Percentiles rank a stretch among this genome's conserved stretches.
These are phyloP conservation scores for Myotisia sp. DNA, from an alignment of 2,329 filamentous ascomycete species.

Conservation along the genomic window DNA sequence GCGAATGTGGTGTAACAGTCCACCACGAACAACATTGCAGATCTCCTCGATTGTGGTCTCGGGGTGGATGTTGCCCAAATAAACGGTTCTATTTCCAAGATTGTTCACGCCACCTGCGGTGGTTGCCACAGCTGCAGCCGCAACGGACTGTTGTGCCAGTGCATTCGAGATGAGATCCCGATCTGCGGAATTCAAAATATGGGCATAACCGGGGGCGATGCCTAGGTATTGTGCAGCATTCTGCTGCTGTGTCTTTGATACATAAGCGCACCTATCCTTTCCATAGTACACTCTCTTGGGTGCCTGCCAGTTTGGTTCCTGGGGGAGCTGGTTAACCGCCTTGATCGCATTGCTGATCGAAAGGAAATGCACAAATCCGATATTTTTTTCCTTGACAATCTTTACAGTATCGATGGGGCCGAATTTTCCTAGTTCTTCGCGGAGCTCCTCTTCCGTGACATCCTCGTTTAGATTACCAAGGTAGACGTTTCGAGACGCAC, in stretches of 20 bases:
- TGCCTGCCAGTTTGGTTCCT: slow-evolving; percentile 92
- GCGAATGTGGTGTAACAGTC: slow-evolving; percentile 90
- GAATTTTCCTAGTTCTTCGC: slow-evolving; percentile 91
- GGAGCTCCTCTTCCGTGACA: slow-evolving; percentile 75
- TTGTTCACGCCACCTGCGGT: slow-evolving; percentile 96
- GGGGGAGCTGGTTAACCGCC: slow-evolving; percentile 86
- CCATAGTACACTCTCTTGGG: slow-evolving; percentile 95
- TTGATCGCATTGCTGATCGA: slow-evolving; percentile 98
- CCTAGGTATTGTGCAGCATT: slow-evolving; percentile 96
- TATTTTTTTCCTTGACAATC: slow-evolving; percentile 93
- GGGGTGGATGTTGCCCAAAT: slow-evolving; percentile 95
- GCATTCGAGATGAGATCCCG: slow-evolving; percentile 93
- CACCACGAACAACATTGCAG: slow-evolving; percentile 94
- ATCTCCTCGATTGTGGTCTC: slow-evolving; percentile 99
- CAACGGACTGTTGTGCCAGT: slow-evolving; percentile 91
- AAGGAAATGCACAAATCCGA: slow-evolving; percentile 93
- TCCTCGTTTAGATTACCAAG: slow-evolving; percentile 87
- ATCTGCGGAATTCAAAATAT: slow-evolving; percentile 90
- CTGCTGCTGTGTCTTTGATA: slow-evolving; percentile 98
- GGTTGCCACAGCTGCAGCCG: slow-evolving; percentile 88
- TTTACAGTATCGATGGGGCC: slow-evolving; percentile 95
- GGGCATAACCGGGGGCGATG: slow-evolving; percentile 89
- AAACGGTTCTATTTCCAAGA: slow-evolving; percentile 91
- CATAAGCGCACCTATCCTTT: slow-evolving; percentile 95
- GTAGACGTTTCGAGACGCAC: slow-evolving; percentile 93